These are phyloP conservation scores for Boletus huronensis DNA, from an alignment of 768 basidiomycete species.

Conservation along the genomic window DNA sequence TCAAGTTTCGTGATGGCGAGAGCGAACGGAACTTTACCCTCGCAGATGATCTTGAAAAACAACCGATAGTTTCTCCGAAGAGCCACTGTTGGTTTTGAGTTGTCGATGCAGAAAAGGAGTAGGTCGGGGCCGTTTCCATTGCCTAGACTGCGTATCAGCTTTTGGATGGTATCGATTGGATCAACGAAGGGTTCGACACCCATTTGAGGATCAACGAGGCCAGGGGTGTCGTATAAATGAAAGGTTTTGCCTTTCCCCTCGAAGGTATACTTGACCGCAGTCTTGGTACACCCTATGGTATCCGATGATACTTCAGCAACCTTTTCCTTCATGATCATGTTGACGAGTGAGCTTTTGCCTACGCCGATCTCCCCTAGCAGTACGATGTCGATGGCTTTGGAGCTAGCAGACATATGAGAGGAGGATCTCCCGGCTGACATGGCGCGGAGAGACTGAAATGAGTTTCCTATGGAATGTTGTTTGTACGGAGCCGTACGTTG, in stretches of 20 bases:
- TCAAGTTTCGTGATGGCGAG: slow-evolving; percentile 32
- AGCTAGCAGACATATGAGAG: neutral
- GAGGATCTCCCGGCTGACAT: slow-evolving; percentile 3
- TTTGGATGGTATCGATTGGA: slow-evolving; percentile 24
- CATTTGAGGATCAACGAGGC: slow-evolving; percentile 28
- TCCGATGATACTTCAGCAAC: slow-evolving; percentile 32
- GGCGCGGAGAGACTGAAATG: slow-evolving; percentile 13
- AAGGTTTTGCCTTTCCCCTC: slow-evolving; percentile 21
- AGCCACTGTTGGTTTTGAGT: slow-evolving; percentile 22
- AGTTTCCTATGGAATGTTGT: slow-evolving; percentile 7
- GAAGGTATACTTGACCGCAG: slow-evolving; percentile 21
- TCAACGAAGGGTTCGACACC: slow-evolving; percentile 15
- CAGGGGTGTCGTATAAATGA: slow-evolving; percentile 33
- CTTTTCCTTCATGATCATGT: slow-evolving; percentile 30
- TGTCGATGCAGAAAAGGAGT: slow-evolving; percentile 32
- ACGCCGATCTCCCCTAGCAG: slow-evolving; percentile 33
- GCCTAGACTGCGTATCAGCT: slow-evolving; percentile 31
- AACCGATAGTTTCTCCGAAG: slow-evolving; percentile 26
- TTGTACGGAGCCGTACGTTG: slow-evolving; percentile 6
- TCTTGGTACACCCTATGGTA: slow-evolving; percentile 34
- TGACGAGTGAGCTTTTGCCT: slow-evolving; percentile 43
- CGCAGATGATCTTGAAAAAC: slow-evolving; percentile 28
- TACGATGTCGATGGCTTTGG: slow-evolving; percentile 29
- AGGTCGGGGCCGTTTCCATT: slow-evolving; percentile 27
- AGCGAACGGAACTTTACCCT: slow-evolving; percentile 26